A percentile compares a stretch with the other conserved stretches of the same genome.
These are phyloP conservation scores for Fusarium buharicum DNA, from an alignment of 2,329 filamentous ascomycete genomes.

Conservation along the genomic window DNA sequence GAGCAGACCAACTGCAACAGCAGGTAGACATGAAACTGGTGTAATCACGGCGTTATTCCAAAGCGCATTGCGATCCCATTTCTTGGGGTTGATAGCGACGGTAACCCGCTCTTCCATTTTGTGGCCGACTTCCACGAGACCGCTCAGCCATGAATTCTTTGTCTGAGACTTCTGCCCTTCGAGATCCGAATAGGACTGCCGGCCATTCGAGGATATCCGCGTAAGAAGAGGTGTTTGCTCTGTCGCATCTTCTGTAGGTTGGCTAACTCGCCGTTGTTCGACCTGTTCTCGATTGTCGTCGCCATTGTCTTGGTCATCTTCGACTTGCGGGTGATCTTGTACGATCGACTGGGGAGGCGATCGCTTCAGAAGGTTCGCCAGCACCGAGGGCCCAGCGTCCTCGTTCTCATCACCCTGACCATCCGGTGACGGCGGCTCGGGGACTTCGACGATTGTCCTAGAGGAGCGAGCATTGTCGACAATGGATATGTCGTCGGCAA, in stretches of 20 bases:
- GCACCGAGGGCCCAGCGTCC: slow-evolving; percentile 53
- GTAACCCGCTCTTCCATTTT: slow-evolving; percentile 49
- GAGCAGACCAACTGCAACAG: slow-evolving; percentile 87
- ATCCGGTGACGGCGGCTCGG: slow-evolving; percentile 56
- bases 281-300: slow-evolving; percentile 21
- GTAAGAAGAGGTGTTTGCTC: slow-evolving; percentile 63
- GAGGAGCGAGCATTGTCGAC: slow-evolving; percentile 48
- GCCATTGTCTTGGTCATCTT: slow-evolving; percentile 15
- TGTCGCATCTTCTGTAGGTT: slow-evolving; percentile 39
- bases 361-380: slow-evolving; percentile 61
- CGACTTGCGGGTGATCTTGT: slow-evolving; percentile 28
- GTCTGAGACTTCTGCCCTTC: slow-evolving; percentile 60
- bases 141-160: slow-evolving; percentile 50
- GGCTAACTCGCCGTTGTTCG: slow-evolving; percentile 19
- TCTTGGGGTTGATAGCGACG: slow-evolving; percentile 68
- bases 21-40: slow-evolving; percentile 78
- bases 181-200: slow-evolving; percentile 54
- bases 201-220: slow-evolving; percentile 46
- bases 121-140: slow-evolving; percentile 47
- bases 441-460: slow-evolving; percentile 69
- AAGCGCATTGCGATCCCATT: slow-evolving; percentile 75
- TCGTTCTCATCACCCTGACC: slow-evolving; percentile 31
- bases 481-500: slow-evolving; percentile 32
- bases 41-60: slow-evolving; percentile 72
- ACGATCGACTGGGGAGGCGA: slow-evolving; percentile 57